phyloP scores from a whole-genome alignment of 768 basidiomycete species.

The Infundibulicybe gibba region DNA sequence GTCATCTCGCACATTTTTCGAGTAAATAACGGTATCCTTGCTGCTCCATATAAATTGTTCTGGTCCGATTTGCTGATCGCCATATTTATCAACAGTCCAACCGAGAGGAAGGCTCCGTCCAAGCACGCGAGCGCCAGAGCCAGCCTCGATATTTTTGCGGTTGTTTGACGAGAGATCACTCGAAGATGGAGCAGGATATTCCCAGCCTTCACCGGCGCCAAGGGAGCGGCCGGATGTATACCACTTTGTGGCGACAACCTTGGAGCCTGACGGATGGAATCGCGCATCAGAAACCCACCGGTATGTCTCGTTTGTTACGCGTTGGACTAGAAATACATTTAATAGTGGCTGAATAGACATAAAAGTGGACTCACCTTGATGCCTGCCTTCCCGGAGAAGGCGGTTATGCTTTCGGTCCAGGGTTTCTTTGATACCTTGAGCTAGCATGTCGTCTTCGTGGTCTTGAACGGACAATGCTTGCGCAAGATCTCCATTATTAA shows the following conservation, averaged over 20 bases:
- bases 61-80: conserved; percentile 69
- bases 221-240: conserved; percentile 62
- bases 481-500: conserved; percentile 23
- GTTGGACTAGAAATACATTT: conserved; percentile 23
- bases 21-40: conserved; percentile 56
- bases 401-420: conserved; percentile 40
- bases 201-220: conserved; percentile 74
- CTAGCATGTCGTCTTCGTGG: conserved; percentile 43
- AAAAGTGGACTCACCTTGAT: conserved; percentile 29
- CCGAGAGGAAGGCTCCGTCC: conserved; percentile 56
- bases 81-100: conserved; percentile 58
- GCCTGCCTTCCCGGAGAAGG: conserved; percentile 55
- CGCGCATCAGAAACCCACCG: conserved; percentile 68
- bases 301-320: conserved; percentile 73
- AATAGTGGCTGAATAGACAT: neutral
- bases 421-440: conserved; percentile 49
- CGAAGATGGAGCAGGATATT: conserved; percentile 51
- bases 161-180: conserved; percentile 17
- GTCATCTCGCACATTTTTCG: conserved; percentile 59
- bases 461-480: conserved; percentile 31
- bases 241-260: conserved; percentile 75
- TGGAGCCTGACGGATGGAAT: conserved; percentile 64
- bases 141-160: conserved; percentile 26
- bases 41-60: conserved; percentile 67
- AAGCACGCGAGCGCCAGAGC: conserved; percentile 51